phyloP scores from a whole-genome alignment of 306 rosid genomes.

The Erythrophleum fordii region DNA sequence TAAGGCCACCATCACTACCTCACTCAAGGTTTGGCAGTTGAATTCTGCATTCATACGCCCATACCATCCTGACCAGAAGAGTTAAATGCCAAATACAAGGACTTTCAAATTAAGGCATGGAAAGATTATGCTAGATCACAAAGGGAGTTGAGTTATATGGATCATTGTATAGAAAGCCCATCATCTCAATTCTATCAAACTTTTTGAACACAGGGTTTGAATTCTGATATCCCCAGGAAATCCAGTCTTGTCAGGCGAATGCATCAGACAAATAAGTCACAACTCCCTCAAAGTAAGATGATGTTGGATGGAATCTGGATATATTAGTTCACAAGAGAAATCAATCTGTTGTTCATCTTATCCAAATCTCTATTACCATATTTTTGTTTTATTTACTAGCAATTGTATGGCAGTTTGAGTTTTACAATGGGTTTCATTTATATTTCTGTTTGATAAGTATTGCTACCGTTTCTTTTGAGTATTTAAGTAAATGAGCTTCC shows the following conservation, averaged over 20 bases:
- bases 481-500: not conserved
- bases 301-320: not conserved
- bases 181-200: not conserved
- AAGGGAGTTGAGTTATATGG: not conserved
- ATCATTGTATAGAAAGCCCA: not conserved
- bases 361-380: not conserved
- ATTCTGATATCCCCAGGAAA: not conserved
- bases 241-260: not conserved
- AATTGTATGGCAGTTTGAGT: not conserved
- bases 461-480: not conserved
- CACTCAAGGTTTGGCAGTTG: slow-evolving; percentile 86
- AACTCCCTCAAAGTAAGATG: not conserved
- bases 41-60: slow-evolving; percentile 94
- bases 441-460: not conserved
- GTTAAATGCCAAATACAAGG: not conserved
- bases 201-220: not conserved
- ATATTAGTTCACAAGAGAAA: not conserved
- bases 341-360: not conserved
- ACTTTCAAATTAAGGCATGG: not conserved
- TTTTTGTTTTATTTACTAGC: not conserved
- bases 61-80: slow-evolving; percentile 42
- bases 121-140: not conserved
- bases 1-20: slow-evolving; percentile 63
- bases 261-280: not conserved
- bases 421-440: not conserved